These are phyloP conservation scores for Gloeopeniophorella convolvens DNA, from an alignment of 768 basidiomycete species.

Conservation along the genomic window DNA sequence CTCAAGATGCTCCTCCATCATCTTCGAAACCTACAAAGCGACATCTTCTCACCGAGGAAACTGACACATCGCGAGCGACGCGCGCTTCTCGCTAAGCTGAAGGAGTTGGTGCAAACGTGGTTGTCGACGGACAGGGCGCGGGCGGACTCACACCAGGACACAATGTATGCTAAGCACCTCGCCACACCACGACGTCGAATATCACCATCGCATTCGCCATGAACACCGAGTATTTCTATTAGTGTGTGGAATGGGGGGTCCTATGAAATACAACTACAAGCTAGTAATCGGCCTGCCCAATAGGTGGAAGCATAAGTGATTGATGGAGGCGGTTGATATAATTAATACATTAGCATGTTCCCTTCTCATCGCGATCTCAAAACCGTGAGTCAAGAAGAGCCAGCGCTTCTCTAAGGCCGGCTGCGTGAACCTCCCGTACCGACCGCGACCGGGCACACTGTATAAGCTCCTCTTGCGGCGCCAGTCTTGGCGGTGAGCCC, in stretches of 20 bases:
- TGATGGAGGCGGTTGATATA: not conserved
- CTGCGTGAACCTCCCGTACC: slow-evolving; percentile 61
- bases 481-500: slow-evolving; percentile 44
- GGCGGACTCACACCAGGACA: not conserved
- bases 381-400: slow-evolving; percentile 56
- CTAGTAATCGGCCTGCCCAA: slow-evolving; percentile 2
- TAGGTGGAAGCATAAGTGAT: not conserved
- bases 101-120: slow-evolving; percentile 41
- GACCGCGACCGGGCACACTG: slow-evolving; percentile 50
- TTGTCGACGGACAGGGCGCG: slow-evolving; percentile 9
- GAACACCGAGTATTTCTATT: slow-evolving; percentile 4
- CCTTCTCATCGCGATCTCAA: slow-evolving; percentile 1
- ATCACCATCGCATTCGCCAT: slow-evolving; percentile 1
- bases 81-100: slow-evolving; percentile 35
- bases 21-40: slow-evolving; percentile 39
- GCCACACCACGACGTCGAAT: not conserved
- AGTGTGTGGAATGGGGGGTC: not conserved
- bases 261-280: slow-evolving; percentile 9
- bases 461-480: slow-evolving; percentile 55
- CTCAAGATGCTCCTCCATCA: slow-evolving; percentile 39
- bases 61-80: slow-evolving; percentile 31
- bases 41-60: slow-evolving; percentile 17
- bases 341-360: not conserved
- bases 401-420: slow-evolving; percentile 69
- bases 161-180: slow-evolving; percentile 2